phyloP scores from a whole-genome alignment of 306 rosid species.

The Biancaea sappan region DNA sequence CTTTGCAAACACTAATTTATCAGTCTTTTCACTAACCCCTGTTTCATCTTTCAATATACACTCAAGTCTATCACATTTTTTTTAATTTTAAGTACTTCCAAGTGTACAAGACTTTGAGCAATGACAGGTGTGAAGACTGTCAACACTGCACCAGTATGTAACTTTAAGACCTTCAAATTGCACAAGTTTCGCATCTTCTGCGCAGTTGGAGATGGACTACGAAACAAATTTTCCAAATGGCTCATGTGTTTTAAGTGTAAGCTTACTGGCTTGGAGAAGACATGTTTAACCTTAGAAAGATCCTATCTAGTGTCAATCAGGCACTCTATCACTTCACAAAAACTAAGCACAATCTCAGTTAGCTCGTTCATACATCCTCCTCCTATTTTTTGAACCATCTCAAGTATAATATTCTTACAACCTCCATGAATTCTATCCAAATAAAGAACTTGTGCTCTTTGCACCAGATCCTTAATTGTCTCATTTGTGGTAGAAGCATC shows the following conservation, averaged over 20 bases:
- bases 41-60: constrained; percentile 9
- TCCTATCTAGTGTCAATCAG: constrained; percentile 28
- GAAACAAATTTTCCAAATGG: too few relatives aligned
- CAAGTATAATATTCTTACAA: constrained; percentile 26
- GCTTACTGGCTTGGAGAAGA: too few relatives aligned
- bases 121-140: too few relatives aligned
- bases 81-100: constrained; percentile 14
- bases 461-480: neutral
- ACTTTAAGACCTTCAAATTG: too few relatives aligned
- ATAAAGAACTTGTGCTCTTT: constrained; percentile 21
- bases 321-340: neutral
- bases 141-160: too few relatives aligned
- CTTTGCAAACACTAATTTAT: constrained; percentile 25
- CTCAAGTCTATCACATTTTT: neutral
- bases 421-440: constrained; percentile 4
- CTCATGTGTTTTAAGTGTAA: too few relatives aligned
- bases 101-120: too few relatives aligned
- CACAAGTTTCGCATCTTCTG: too few relatives aligned
- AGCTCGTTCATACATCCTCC: neutral
- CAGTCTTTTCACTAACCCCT: neutral
- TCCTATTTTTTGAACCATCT: constrained; percentile 15
- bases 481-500: neutral
- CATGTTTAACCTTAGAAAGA: too few relatives aligned
- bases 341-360: neutral
- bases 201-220: too few relatives aligned